phyloP scores from a whole-genome alignment of 306 rosid species.

The Aeschynomene evenia region DNA sequence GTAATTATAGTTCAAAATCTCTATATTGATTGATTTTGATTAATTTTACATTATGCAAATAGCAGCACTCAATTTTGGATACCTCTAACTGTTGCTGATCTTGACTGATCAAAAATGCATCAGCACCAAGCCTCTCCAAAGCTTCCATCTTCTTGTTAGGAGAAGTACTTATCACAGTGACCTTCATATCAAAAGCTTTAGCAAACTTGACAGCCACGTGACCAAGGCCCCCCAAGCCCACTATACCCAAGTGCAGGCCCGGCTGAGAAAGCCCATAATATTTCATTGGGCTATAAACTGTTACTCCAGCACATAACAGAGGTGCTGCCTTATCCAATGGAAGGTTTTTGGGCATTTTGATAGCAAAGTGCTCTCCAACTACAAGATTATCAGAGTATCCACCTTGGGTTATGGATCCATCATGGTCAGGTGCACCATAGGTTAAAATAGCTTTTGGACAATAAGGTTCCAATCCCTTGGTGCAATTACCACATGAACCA shows the following conservation, averaged over 20 bases:
- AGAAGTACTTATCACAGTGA: slow-evolving; percentile 44
- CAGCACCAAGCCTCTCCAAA: slow-evolving; percentile 35
- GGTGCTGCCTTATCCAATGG: slow-evolving; percentile 37
- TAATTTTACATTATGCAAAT: too few relatives aligned
- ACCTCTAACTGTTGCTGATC: slow-evolving; percentile 20
- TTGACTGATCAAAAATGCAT: slow-evolving; percentile 32
- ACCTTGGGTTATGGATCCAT: slow-evolving; percentile 33
- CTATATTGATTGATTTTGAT: too few relatives aligned
- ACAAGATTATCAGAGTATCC: slow-evolving; percentile 36
- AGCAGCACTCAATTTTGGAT: background rate
- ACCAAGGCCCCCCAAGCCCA: slow-evolving; percentile 38
- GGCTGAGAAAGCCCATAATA: slow-evolving; percentile 25
- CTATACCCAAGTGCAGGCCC: slow-evolving; percentile 35
- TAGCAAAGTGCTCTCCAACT: slow-evolving; percentile 20
- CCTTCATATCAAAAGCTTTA: slow-evolving; percentile 34
- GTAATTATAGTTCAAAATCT: too few relatives aligned
- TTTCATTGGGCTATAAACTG: slow-evolving; percentile 34
- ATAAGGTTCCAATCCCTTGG: slow-evolving; percentile 2
- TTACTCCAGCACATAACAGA: slow-evolving; percentile 32
- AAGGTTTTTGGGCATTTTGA: slow-evolving; percentile 16
- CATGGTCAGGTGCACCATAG: slow-evolving; percentile 1
- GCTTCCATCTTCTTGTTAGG: slow-evolving; percentile 40
- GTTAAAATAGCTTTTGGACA: slow-evolving; percentile 1
- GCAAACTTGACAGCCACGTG: slow-evolving; percentile 49
- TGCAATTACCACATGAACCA: slow-evolving; percentile 20